A percentile compares a stretch with the other conserved stretches of the same genome.
Conservation (phyloP, 225 moss, liverwort and hornwort genomes). For the Physcomitrellopsis africana region DNA sequence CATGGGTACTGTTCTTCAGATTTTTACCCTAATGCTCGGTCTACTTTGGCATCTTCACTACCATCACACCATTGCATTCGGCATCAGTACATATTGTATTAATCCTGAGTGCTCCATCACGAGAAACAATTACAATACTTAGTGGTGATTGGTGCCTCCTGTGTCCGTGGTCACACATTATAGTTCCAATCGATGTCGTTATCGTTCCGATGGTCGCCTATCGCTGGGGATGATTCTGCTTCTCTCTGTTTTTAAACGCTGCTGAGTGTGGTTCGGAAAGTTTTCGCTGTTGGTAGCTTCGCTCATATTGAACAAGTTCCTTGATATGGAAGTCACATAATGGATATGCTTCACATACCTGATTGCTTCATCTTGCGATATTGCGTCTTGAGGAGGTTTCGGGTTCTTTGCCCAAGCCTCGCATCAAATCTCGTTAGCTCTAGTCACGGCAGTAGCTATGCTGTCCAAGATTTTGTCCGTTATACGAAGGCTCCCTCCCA, state of each 20-base stretch:
- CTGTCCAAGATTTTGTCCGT: background rate
- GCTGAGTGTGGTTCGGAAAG: background rate
- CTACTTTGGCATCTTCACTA: background rate
- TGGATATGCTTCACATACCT: background rate
- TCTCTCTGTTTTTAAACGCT: background rate
- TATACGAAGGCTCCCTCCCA: background rate
- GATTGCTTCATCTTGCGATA: background rate
- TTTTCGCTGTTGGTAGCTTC: background rate
- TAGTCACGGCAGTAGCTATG: slow-evolving; percentile 13
- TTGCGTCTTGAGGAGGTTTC: background rate
- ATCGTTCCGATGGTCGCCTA: background rate
- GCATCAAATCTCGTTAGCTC: background rate
- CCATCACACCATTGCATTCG: background rate
- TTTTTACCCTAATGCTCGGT: background rate
- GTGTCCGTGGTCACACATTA: background rate
- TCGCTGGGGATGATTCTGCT: background rate
- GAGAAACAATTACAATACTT: background rate
- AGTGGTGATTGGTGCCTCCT: background rate
- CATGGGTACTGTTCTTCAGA: background rate
- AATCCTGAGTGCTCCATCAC: background rate
- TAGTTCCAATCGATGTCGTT: background rate
- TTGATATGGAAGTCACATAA: background rate
- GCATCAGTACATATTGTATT: background rate
- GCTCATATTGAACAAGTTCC: background rate
- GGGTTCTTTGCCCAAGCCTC: background rate